These are phyloP conservation scores for Amaranthus palmeri DNA, from an alignment of 148 eudicot species.

Conservation along the genomic window DNA sequence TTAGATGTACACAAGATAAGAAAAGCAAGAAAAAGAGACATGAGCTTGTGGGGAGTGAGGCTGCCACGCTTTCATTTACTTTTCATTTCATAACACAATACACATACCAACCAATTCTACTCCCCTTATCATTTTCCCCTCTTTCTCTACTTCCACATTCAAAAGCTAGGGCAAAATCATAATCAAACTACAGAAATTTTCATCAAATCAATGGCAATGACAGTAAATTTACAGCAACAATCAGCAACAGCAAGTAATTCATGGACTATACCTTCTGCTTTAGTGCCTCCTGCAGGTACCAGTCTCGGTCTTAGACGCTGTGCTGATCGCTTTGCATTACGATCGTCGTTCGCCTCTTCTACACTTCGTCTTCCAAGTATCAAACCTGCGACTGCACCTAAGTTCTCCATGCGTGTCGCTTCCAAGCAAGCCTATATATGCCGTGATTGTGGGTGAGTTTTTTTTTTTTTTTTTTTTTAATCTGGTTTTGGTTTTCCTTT, in stretches of 20 bases:
- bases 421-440: slow-evolving; percentile 85
- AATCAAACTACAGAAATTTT: not conserved
- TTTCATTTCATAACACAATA: slow-evolving; percentile 1
- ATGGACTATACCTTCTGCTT: slow-evolving; percentile 25
- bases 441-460: slow-evolving; percentile 85
- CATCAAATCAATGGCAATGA: slow-evolving; percentile 21
- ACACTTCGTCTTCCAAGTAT: slow-evolving; percentile 38
- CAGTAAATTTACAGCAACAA: slow-evolving; percentile 24
- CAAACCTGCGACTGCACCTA: slow-evolving; percentile 33
- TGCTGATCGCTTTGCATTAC: slow-evolving; percentile 39
- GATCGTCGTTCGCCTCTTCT: slow-evolving; percentile 51
- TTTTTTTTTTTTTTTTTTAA: not conserved
- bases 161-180: not conserved
- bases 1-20: slow-evolving; percentile 18
- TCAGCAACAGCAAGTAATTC: slow-evolving; percentile 22
- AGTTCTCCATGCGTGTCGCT: slow-evolving; percentile 76
- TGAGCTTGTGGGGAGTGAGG: slow-evolving; percentile 26
- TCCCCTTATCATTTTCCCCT: slow-evolving; percentile 8
- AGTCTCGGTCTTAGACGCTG: slow-evolving; percentile 40
- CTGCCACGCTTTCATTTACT: slow-evolving; percentile 26
- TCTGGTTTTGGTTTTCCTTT: not conserved
- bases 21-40: not conserved
- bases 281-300: slow-evolving; percentile 30
- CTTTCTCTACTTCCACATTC: too few species aligned
- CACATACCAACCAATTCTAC: slow-evolving; percentile 8